Conservation (phyloP, 345 rosid species). For the Eucalyptus regnans region DNA sequence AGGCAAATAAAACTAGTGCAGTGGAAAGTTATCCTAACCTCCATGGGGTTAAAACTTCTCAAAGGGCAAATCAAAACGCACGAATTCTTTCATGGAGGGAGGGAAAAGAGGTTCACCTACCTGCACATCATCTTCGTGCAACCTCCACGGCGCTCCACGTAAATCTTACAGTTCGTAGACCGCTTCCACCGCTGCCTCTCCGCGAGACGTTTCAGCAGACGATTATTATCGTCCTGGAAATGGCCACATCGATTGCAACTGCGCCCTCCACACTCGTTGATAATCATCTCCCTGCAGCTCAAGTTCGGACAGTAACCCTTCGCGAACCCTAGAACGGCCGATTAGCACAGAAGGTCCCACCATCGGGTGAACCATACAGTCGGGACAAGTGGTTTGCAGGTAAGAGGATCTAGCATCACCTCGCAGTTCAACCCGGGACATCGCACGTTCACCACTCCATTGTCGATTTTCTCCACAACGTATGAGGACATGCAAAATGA, state of each 20-base stretch:
- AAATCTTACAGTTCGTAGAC: not conserved
- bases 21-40: not conserved
- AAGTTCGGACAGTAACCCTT: not conserved
- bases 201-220: not conserved
- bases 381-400: not conserved
- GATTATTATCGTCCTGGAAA: not conserved
- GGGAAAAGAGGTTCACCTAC: not conserved
- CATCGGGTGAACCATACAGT: not conserved
- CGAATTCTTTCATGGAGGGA: not conserved
- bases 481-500: not conserved
- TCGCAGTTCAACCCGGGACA: not conserved
- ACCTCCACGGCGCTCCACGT: not conserved
- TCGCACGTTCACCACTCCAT: not conserved
- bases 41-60: not conserved
- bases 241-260: not conserved
- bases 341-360: not conserved
- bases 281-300: not conserved
- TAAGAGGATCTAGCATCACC: not conserved
- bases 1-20: not conserved
- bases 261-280: not conserved
- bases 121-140: not conserved
- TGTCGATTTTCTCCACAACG: not conserved
- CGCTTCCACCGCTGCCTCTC: not conserved
- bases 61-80: not conserved
- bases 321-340: not conserved